Percentiles rank a stretch among this genome's conserved stretches.
phyloP scores from a whole-genome alignment of 768 basidiomycete genomes.

The Infundibulicybe gibba region DNA sequence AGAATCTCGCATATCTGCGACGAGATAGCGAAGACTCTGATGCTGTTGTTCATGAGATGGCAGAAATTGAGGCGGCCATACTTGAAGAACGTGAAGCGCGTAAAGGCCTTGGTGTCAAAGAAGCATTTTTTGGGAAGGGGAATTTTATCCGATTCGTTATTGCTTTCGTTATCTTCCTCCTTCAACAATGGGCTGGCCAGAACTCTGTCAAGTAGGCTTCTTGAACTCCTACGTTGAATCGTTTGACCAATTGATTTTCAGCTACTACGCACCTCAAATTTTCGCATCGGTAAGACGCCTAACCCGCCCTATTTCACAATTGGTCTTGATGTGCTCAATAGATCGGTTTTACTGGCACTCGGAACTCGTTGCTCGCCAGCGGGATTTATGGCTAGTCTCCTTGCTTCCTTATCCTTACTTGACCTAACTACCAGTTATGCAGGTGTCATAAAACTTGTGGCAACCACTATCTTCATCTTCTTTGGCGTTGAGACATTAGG shows the following conservation, averaged over 20 bases:
- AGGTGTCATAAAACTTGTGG: conserved; percentile 62
- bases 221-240: background rate
- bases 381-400: conserved; percentile 50
- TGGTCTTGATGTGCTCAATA: conserved; percentile 14
- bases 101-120: conserved; percentile 57
- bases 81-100: conserved; percentile 67
- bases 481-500: conserved; percentile 67
- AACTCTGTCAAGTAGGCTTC: conserved; percentile 60
- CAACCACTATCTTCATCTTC: conserved; percentile 64
- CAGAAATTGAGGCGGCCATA: conserved; percentile 81
- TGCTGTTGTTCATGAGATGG: conserved; percentile 55
- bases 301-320: background rate
- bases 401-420: too few species aligned
- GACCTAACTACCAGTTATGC: too few species aligned
- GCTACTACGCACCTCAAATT: conserved; percentile 74
- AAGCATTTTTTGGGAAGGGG: conserved; percentile 79
- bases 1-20: conserved; percentile 65
- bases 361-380: conserved; percentile 64
- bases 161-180: conserved; percentile 72
- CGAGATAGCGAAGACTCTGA: conserved; percentile 35
- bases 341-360: conserved; percentile 64
- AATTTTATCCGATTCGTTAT: conserved; percentile 84
- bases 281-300: conserved; percentile 50
- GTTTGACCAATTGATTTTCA: conserved; percentile 8
- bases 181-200: conserved; percentile 85